Base-by-base conservation (phyloP, 257 asterid species). In the Forsythia suspensa region DNA sequence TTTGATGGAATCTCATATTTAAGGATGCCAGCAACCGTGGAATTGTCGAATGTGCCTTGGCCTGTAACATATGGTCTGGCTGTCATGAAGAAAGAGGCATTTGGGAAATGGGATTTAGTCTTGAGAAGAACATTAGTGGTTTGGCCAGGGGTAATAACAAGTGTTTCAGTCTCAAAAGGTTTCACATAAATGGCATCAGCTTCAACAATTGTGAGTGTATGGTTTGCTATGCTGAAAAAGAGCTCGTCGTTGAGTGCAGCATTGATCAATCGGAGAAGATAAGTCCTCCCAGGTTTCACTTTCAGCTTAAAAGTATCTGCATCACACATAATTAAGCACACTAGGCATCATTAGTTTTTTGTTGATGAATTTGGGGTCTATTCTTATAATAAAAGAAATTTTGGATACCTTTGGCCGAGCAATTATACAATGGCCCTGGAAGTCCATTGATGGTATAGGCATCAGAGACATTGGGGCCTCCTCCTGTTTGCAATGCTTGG, bases 161-260 rank as follows among this genome's bases (percentile, higher is more conserved):
- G 72, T 3, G 88, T 89, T 41, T 83, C 77, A 0, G 89, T 83
- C 2, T 84, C 80, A 15, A 91, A 89, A 0, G 91, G 91, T 76
- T 88, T 89, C 3, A 88, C 87, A 20, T 89, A 89, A 46, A 86
- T 48, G 13, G 92, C 94, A 12, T 88, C 92, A 0, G 84, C 86
- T 8, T 89, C 92, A 0, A 89, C 90, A 0, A 87, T 79, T 29
- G 69, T 86, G 24, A 91, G 86, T 8, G 86, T 80, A 74, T 89
- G 93, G 73, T 88, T 86, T 0, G 96, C 93, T 1, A 91, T 82
- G 74, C 90, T 86, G 70, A 87, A 89, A 85, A 89, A 87, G 40
- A 91, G 86, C 71, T 85, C 91, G 16, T 89, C 92, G 55, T 91
- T 89, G 2, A 91, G 90, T 67, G 91, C 94, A 34, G 91, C 92